Base-by-base conservation (phyloP, 345 rosid species). In the Salix koriyanagi region DNA sequence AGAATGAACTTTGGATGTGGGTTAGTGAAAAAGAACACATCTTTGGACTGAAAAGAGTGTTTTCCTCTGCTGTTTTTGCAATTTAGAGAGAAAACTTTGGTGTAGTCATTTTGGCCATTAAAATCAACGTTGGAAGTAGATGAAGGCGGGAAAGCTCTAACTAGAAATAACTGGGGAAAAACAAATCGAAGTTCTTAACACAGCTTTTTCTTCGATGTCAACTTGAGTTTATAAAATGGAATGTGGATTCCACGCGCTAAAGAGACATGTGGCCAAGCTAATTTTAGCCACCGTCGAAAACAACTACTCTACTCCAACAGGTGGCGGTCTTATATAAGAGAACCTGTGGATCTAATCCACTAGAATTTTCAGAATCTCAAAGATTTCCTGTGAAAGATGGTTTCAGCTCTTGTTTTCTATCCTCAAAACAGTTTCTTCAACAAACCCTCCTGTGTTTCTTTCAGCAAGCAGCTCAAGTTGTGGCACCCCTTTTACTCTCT, bases 321-420 rank as follows among this genome's bases (percentile, higher is more conserved):
- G 46, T 42, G 46, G 46, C 13, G 46, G 68, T 21, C 28, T 21
- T 13, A 21, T 19, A 18, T 28, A 30, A n/a, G 2, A 26, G 11
- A 1, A 60, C 36, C 44, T 6, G 74, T 23, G 79, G 79, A 58
- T 65, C 81, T 60, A 68, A 78, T 76, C 79, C 73, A 69, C 19
- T 73, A 37, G 67, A 82, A 62, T 61, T n/a, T 28, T 65, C 69
- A 60, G 72, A 77, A 72, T 68, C 81, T 71, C 42, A 78, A 41
- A 23, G 61, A 74, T 66, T 56, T 56, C n/a, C 58, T 13, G 65
- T 58, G n/a, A 58, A 76, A 25, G 67, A 90, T 89, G 92, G 86
- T 64, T 73, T 58, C 64, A n/a, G 74, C 81, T 14, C 77, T 56
- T 64, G 82, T 79, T 50, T 76, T 84, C 67, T 42, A 77, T 76